Conservation (phyloP, 2,329 filamentous ascomycete genomes). For the Pezicula rhizophila region DNA sequence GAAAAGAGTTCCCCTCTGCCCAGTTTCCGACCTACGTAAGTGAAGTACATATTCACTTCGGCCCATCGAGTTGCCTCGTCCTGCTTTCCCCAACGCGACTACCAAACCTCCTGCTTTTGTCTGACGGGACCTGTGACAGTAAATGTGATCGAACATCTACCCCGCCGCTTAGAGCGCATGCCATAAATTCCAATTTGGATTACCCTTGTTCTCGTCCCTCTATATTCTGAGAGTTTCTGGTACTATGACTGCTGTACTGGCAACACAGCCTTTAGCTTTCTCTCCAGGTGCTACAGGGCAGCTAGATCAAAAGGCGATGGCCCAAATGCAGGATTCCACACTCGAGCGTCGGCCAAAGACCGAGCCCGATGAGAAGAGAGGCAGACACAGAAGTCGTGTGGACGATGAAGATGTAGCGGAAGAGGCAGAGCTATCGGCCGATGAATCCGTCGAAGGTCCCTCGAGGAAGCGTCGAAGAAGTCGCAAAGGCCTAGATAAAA, state of each 20-base stretch:
- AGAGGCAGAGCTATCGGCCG: constrained; percentile 17
- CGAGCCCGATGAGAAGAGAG: constrained; percentile 23
- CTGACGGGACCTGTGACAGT: not conserved
- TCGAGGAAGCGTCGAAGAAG: constrained; percentile 58
- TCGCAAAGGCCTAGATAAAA: constrained; percentile 73
- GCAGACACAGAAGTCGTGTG: constrained; percentile 24
- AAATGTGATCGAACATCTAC: constrained; percentile 1
- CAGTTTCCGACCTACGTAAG: too few relatives aligned
- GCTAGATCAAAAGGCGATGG: constrained; percentile 18
- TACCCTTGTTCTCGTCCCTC: not conserved
- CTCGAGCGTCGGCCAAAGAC: constrained; percentile 17
- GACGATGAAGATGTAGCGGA: constrained; percentile 19
- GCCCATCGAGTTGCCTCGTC: too few relatives aligned
- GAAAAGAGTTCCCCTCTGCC: not conserved
- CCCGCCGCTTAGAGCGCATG: not conserved
- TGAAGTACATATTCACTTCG: too few relatives aligned
- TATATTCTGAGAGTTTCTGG: constrained; percentile 1
- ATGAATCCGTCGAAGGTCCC: constrained; percentile 21
- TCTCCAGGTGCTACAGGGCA: constrained; percentile 18
- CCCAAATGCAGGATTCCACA: constrained; percentile 18
- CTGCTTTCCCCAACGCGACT: too few relatives aligned
- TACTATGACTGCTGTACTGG: constrained; percentile 29
- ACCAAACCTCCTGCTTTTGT: not conserved
- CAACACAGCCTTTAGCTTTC: constrained; percentile 20
- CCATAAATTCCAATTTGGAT: not conserved